Evolutionary conservation across 2,329 filamentous ascomycete genomes (phyloP), one percentile per base, ranked within the genome.

Genomic region (Fusarium proliferatum): DNA sequence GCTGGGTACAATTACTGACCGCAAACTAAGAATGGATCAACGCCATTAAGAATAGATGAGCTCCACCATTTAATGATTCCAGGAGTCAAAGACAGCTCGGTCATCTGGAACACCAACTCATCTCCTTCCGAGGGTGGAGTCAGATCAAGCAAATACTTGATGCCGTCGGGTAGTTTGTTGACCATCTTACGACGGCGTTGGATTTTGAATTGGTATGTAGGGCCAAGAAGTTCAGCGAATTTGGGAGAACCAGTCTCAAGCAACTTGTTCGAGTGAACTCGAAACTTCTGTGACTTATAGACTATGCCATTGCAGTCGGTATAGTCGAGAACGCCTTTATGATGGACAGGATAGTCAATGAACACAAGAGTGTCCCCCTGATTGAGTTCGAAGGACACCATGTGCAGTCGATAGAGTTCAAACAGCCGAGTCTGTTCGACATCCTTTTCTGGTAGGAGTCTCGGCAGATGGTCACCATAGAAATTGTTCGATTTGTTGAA

Each of bases 121-220:
- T 92, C 90, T 3, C 89, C 91, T 76, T 91, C 87, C 0, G 81
- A 81, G 1, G 88, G 86, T 1, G 91, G 91, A 1, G 90, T 92
- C 17, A 93, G 83, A 72, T 93, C 90, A 41, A 93, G 75, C 23
- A 92, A 81, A 71, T 88, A 92, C 64, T 86, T 85, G 76, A 92
- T 81, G 1, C 85, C 86, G 5, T 80, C 73, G 0, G 82, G 83
- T 15, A 84, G 76, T 19, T 75, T 77, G 30, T 81, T 81, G 42
- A 76, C 75, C 41, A 83, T 72, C 46, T 81, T 81, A 26, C 81
- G 81, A 19, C 82, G 83, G 28, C 85, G 81, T 42, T 77, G 79
- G 21, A 81, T 75, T 9, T 82, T 82, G 30, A 80, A 82, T 72
- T 87, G 85, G 15, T 81, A 81, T 12, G 80, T 80, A 1, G 85